Conservation (phyloP, 2,329 filamentous ascomycete species). For the Phaeosphaeria sp. region DNA sequence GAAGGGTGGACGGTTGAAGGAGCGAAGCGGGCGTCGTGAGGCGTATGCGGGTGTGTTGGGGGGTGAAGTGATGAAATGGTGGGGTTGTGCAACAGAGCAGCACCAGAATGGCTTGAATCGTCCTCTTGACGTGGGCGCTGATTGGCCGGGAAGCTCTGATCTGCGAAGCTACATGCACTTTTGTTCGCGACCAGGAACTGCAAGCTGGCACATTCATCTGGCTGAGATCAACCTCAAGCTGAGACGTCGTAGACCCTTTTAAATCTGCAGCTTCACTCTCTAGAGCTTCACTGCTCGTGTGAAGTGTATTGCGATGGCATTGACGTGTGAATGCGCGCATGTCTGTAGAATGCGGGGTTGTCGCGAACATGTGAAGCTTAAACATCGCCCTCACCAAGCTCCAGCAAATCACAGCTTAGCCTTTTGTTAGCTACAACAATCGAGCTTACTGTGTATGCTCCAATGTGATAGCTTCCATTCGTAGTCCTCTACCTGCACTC, state of each 20-base stretch:
- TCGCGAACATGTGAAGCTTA: constrained; percentile 33
- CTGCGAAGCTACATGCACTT: constrained; percentile 23
- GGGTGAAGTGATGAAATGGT: constrained; percentile 43
- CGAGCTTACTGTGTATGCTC: background rate
- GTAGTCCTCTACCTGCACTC: background rate
- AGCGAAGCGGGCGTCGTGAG: background rate
- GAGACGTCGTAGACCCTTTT: background rate
- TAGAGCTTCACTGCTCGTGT: too few relatives aligned
- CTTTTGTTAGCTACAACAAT: background rate
- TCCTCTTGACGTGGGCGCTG: constrained; percentile 6
- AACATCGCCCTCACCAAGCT: constrained; percentile 17
- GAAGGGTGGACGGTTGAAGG: constrained; percentile 3
- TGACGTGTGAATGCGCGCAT: background rate
- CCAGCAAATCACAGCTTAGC: constrained; percentile 26
- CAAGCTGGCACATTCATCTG: constrained; percentile 15
- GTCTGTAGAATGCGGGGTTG: constrained; percentile 30
- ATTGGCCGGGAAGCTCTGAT: constrained; percentile 33
- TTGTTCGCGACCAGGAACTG: constrained; percentile 16
- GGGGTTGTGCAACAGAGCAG: constrained; percentile 36
- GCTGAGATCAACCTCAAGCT: background rate
- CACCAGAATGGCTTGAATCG: constrained; percentile 26
- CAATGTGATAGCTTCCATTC: background rate
- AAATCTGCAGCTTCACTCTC: too few relatives aligned
- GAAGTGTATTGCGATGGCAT: background rate
- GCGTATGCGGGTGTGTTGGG: constrained; percentile 20